These are phyloP conservation scores for Sclerotinia minor DNA, from an alignment of 2,329 filamentous ascomycete species.

Conservation along the genomic window DNA sequence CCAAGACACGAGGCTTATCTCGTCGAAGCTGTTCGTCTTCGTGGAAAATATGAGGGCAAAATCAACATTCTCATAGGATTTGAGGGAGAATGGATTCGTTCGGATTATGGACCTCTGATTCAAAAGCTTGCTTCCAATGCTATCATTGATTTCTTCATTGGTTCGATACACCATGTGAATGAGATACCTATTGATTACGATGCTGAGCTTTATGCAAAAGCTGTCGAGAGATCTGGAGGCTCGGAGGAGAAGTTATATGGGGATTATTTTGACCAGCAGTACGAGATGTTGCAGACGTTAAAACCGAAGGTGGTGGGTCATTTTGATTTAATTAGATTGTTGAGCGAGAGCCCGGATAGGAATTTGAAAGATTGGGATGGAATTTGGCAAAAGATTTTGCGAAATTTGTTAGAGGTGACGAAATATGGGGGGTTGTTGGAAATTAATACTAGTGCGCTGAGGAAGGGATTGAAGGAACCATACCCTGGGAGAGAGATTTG, in stretches of 20 bases:
- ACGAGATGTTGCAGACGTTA: conserved; percentile 72
- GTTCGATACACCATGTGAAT: conserved; percentile 87
- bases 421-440: conserved; percentile 82
- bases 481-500: conserved; percentile 82
- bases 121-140: conserved; percentile 58
- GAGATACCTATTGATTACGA: conserved; percentile 90
- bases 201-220: conserved; percentile 58
- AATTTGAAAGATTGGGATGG: conserved; percentile 57
- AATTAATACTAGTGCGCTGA: conserved; percentile 81
- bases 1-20: conserved; percentile 71
- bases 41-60: conserved; percentile 64
- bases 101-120: conserved; percentile 60
- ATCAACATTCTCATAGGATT: conserved; percentile 87
- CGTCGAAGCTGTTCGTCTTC: conserved; percentile 71
- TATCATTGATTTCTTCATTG: conserved; percentile 83
- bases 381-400: conserved; percentile 72
- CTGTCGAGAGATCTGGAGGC: conserved; percentile 47
- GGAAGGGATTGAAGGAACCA: conserved; percentile 87
- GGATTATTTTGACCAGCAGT: conserved; percentile 86
- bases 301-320: conserved; percentile 82
- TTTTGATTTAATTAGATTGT: conserved; percentile 85
- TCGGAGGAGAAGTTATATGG: conserved; percentile 74
- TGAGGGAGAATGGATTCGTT: conserved; percentile 89
- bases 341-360: conserved; percentile 67
- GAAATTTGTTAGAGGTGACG: conserved; percentile 72